Evolutionary conservation across 108 stramenopile genomes (phyloP).

Genomic region (Bacterosira constricta): DNA sequence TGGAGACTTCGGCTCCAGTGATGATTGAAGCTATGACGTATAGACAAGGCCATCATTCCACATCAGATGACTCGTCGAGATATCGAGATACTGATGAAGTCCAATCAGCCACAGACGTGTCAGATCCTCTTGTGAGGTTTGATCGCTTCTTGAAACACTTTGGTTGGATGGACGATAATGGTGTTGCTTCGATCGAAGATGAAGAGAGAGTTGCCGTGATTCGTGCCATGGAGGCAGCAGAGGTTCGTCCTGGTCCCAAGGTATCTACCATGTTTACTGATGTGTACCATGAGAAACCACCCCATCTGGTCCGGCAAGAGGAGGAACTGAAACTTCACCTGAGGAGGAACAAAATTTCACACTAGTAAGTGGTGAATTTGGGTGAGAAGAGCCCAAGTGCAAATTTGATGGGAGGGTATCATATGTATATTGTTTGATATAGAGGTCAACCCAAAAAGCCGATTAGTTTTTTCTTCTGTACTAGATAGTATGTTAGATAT

Average conservation of each 20-base stretch:
- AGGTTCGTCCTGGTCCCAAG: conserved; percentile 77
- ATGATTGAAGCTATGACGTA: conserved; percentile 99
- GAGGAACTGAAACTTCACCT: conserved; percentile 69
- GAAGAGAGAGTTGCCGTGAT: conserved; percentile 81
- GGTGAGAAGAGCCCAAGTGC: neutral
- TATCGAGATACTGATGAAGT: conserved; percentile 89
- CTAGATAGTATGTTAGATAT: no score
- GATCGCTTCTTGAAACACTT: conserved; percentile 69
- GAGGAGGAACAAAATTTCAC: conserved; percentile 49
- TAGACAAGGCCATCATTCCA: conserved; percentile 96
- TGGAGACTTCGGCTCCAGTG: conserved; percentile 80
- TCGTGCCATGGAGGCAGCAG: conserved; percentile 88
- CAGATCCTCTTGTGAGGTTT: conserved; percentile 86
- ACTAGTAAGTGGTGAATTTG: neutral
- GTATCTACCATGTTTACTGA: conserved; percentile 89
- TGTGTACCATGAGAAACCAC: conserved; percentile 92
- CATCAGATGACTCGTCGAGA: conserved; percentile 93
- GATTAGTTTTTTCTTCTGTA: no score
- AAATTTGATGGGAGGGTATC: neutral
- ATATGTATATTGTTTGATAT: neutral
- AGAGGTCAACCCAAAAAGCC: no score
- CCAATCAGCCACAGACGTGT: conserved; percentile 50
- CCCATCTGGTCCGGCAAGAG: conserved; percentile 85
- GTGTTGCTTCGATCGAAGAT: conserved; percentile 60
- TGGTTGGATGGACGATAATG: conserved; percentile 72